phyloP scores from a whole-genome alignment of 805 yeast genomes.

The Cyberlindnera galapagoensis region DNA sequence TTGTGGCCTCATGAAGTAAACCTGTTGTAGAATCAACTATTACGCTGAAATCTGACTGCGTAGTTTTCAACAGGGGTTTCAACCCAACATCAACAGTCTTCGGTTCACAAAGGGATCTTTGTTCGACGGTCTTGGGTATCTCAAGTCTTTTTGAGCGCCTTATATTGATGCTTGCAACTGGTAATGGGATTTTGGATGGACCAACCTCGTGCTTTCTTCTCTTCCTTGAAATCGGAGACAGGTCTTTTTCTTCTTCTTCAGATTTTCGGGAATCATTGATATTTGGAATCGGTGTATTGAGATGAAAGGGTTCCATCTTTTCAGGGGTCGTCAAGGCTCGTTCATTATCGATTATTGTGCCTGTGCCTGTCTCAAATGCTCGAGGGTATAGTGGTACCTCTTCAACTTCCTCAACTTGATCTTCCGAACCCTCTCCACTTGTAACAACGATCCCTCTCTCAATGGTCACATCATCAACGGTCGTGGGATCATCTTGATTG shows the following conservation, averaged over 20 bases:
- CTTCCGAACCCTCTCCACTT: no score
- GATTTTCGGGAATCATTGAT: no score
- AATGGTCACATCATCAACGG: no score
- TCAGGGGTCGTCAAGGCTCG: slow-evolving; percentile 12
- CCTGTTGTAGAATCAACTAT: slow-evolving; percentile 62
- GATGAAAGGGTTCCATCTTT: slow-evolving; percentile 3
- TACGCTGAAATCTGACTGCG: slow-evolving; percentile 27
- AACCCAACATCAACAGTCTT: slow-evolving; percentile 8
- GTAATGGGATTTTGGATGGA: slow-evolving; percentile 19
- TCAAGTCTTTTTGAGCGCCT: slow-evolving; percentile 20
- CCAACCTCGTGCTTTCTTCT: slow-evolving; percentile 6
- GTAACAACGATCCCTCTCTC: no score
- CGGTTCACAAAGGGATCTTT: slow-evolving; percentile 14
- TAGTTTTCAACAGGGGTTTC: slow-evolving; percentile 13
- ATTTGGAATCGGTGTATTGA: slow-evolving; percentile 2
- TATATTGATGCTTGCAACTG: slow-evolving; percentile 8
- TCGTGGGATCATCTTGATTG: no score
- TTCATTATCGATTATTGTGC: slow-evolving; percentile 11
- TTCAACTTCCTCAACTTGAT: slow-evolving; percentile 1
- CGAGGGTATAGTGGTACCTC: slow-evolving; percentile 16
- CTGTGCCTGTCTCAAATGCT: no score
- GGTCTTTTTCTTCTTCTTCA: no score
- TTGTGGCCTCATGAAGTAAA: slow-evolving; percentile 54
- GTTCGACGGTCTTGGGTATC: neutral
- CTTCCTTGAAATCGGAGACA: slow-evolving; percentile 10